Percentiles rank a stretch among this genome's conserved stretches.
Evolutionary conservation across 2,329 filamentous ascomycete species (phyloP).

Genomic region (Botrytis aclada): DNA sequence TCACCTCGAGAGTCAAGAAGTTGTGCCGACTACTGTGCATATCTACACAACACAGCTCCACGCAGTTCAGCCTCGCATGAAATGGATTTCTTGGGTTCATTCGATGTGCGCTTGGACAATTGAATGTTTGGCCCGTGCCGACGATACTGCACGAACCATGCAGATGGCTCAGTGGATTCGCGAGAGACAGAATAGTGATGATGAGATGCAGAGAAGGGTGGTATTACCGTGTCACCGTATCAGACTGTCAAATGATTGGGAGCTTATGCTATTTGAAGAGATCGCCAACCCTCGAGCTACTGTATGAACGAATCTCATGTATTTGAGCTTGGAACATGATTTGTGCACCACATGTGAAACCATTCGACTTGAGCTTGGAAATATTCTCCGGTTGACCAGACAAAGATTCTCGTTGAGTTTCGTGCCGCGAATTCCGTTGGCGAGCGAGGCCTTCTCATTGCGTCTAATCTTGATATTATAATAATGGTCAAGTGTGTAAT

Average conservation of each 20-base stretch:
- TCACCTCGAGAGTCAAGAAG: neutral
- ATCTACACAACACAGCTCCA: neutral
- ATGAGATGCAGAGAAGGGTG: neutral
- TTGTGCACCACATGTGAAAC: neutral
- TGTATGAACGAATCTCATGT: neutral
- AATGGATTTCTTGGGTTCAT: neutral
- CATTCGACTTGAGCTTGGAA: neutral
- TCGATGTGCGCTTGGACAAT: slow-evolving; percentile 16
- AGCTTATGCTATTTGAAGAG: neutral
- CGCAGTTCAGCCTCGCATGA: slow-evolving; percentile 1
- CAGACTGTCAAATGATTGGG: neutral
- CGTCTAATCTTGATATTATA: neutral
- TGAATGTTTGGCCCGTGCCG: neutral
- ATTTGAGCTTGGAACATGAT: neutral
- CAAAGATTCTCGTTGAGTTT: neutral
- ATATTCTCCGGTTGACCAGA: slow-evolving; percentile 13
- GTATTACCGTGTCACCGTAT: neutral
- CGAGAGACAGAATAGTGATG: neutral
- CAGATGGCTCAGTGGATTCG: neutral
- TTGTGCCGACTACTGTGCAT: neutral
- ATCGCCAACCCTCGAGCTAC: neutral
- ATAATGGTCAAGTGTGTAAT: neutral
- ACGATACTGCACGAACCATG: slow-evolving; percentile 12
- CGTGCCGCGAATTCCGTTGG: neutral
- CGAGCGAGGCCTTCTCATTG: neutral